phyloP scores from a whole-genome alignment of 2,329 filamentous ascomycete genomes.

The Aspergillus pseudotamarii region DNA sequence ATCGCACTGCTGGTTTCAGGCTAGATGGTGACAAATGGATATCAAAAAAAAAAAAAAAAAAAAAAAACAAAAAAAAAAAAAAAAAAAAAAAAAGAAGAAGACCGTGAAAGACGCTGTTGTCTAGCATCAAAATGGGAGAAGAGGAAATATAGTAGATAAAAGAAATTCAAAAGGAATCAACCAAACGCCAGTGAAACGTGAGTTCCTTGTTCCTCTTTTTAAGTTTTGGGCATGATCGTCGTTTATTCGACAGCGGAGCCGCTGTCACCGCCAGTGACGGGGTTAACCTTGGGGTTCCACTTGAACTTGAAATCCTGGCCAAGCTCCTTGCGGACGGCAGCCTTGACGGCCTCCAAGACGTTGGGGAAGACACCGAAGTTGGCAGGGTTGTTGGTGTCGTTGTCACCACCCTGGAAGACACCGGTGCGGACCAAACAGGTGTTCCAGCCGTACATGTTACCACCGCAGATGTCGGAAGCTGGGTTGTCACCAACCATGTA shows the following conservation, averaged over 20 bases:
- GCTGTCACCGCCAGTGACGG: conserved; percentile 58
- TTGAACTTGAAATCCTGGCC: conserved; percentile 74
- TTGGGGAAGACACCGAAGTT: conserved; percentile 76
- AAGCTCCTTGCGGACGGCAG: conserved; percentile 69
- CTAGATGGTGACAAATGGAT: conserved; percentile 21
- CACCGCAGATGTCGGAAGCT: conserved; percentile 72
- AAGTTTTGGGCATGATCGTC: conserved; percentile 17
- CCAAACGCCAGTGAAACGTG: conserved; percentile 18
- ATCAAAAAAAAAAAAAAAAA: conserved; percentile 23
- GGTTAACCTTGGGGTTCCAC: conserved; percentile 73
- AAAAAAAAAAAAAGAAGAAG: conserved; percentile 18
- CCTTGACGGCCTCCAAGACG: conserved; percentile 70
- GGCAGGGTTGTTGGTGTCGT: conserved; percentile 75
- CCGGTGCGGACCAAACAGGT: conserved; percentile 77
- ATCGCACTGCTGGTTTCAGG: conserved; percentile 1
- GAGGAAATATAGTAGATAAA: conserved; percentile 8
- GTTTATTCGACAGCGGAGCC: conserved; percentile 59
- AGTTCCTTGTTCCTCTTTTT: conserved; percentile 14
- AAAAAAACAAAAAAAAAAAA: conserved; percentile 21
- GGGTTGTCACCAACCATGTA: conserved; percentile 81
- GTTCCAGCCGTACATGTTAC: conserved; percentile 83
- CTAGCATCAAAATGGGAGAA: conserved; percentile 3
- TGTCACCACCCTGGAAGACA: conserved; percentile 75
- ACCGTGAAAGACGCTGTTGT: not conserved
- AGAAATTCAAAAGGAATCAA: conserved; percentile 10